These are phyloP conservation scores for Hanseniaspora valbyensis DNA, from an alignment of 805 yeast genomes.

Conservation along the genomic window DNA sequence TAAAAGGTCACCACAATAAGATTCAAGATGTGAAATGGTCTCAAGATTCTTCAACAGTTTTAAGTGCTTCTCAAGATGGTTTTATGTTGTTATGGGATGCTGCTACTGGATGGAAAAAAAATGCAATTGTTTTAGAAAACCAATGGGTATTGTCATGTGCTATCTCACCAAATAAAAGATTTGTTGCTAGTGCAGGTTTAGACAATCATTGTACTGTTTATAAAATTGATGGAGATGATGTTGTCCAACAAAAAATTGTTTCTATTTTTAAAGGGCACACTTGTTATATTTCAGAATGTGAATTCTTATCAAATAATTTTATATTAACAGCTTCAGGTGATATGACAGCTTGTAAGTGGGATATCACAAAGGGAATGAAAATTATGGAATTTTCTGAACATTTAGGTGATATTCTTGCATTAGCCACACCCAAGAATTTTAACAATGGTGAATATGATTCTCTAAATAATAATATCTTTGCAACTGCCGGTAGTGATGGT, in stretches of 20 bases:
- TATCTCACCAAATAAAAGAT: constrained; percentile 50
- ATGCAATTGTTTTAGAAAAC: constrained; percentile 60
- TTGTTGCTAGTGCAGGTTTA: constrained; percentile 73
- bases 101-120: constrained; percentile 54
- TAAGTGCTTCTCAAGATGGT: constrained; percentile 81
- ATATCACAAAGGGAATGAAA: constrained; percentile 48
- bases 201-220: constrained; percentile 71
- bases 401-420: constrained; percentile 56
- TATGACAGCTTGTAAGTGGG: constrained; percentile 72
- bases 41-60: constrained; percentile 43
- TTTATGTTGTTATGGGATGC: constrained; percentile 77
- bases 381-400: constrained; percentile 51
- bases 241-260: constrained; percentile 35
- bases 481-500: constrained; percentile 61
- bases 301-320: constrained; percentile 47
- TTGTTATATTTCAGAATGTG: constrained; percentile 68
- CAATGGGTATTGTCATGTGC: constrained; percentile 74
- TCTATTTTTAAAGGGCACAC: constrained; percentile 66
- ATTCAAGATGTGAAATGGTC: constrained; percentile 62
- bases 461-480: constrained; percentile 32
- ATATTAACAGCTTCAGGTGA: constrained; percentile 73
- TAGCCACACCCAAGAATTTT: constrained; percentile 27
- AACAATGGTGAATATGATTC: constrained; percentile 16
- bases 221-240: constrained; percentile 31
- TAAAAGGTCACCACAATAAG: constrained; percentile 58